Percentiles rank a stretch among this genome's conserved stretches.
Conservation (phyloP, 257 asterid genomes). For the Paraleonurus japonicus region DNA sequence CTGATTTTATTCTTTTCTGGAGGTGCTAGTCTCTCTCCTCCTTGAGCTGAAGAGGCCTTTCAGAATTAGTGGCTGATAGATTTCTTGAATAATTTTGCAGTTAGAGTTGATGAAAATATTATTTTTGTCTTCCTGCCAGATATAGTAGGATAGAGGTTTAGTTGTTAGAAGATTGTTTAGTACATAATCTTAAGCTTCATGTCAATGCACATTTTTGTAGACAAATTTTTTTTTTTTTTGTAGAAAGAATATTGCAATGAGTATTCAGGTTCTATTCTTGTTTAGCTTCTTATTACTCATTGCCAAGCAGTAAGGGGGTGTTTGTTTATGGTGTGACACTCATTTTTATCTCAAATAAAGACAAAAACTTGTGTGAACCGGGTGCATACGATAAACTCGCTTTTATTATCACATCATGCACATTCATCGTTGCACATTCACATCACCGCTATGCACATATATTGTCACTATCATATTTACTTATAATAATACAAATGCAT, state of each 20-base stretch:
- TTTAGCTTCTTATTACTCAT: neutral
- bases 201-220: neutral
- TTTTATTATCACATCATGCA: too few species aligned
- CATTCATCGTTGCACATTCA: too few species aligned
- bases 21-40: neutral
- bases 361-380: too few species aligned
- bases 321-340: too few species aligned
- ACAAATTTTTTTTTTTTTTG: too few species aligned
- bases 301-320: too few species aligned
- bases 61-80: slow-evolving; percentile 8
- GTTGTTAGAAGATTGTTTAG: neutral
- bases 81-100: slow-evolving; percentile 16
- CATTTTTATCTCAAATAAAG: too few species aligned
- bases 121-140: neutral
- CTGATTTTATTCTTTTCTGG: neutral
- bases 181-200: neutral
- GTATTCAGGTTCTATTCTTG: neutral
- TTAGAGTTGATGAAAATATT: neutral
- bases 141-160: neutral
- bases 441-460: too few species aligned
- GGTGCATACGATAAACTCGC: too few species aligned
- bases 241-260: neutral
- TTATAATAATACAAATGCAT: too few species aligned
- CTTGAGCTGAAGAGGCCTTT: neutral
- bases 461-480: too few species aligned